A percentile compares a stretch with the other conserved stretches of the same genome.
These are phyloP conservation scores for Chondrostereum purpureum DNA, from an alignment of 1,284 basidiomycete species.

Conservation along the genomic window DNA sequence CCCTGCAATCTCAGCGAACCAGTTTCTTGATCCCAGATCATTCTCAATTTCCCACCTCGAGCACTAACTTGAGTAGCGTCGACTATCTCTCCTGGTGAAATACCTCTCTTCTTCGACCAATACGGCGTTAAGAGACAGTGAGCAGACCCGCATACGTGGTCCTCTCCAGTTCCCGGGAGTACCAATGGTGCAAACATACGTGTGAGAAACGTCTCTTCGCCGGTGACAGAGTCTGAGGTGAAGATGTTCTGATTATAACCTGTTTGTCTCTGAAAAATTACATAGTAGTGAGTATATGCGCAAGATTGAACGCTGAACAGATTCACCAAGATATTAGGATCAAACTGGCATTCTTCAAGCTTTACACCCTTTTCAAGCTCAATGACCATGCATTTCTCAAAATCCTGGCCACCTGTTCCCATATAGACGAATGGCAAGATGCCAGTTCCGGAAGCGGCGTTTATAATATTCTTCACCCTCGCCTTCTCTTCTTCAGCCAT, in stretches of 20 bases:
- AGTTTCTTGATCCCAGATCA: constrained; percentile 29
- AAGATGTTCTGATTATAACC: constrained; percentile 31
- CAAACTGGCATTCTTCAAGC: constrained; percentile 27
- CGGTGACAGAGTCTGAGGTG: constrained; percentile 28
- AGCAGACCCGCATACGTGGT: constrained; percentile 53
- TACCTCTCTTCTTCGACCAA: constrained; percentile 35
- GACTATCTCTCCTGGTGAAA: constrained; percentile 26
- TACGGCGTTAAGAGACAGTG: constrained; percentile 48
- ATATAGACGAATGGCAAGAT: constrained; percentile 30
- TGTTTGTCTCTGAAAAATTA: constrained; percentile 20
- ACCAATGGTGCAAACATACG: constrained; percentile 43
- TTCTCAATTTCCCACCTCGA: constrained; percentile 41
- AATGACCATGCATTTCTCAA: constrained; percentile 32
- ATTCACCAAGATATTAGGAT: constrained; percentile 34
- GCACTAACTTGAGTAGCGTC: constrained; percentile 44
- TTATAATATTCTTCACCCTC: constrained; percentile 21
- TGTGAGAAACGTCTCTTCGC: constrained; percentile 37
- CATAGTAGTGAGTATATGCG: background rate
- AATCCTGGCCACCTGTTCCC: constrained; percentile 27
- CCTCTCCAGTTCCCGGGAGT: constrained; percentile 33
- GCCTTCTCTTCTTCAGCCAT: constrained; percentile 23
- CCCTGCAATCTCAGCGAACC: background rate
- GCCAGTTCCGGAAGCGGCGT: constrained; percentile 32
- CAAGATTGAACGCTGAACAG: background rate
- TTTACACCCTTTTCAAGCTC: constrained; percentile 38